phyloP scores from a whole-genome alignment of 495 filamentous ascomycete genomes.

The Astrothelium macrocarpum region DNA sequence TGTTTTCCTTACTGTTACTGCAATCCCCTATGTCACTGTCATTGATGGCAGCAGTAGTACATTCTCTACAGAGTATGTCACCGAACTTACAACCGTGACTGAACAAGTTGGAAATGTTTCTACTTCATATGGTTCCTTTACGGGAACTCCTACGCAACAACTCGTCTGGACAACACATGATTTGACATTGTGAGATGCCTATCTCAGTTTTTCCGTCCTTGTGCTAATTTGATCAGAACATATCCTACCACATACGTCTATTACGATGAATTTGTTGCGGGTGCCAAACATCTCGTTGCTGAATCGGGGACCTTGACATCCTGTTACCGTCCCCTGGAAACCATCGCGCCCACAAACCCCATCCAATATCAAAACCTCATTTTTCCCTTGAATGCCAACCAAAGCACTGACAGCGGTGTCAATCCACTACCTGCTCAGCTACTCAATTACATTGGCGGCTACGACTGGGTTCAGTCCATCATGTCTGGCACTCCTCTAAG shows the following conservation, averaged over 20 bases:
- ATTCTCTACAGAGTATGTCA: neutral
- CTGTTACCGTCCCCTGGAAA: neutral
- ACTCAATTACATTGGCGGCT: neutral
- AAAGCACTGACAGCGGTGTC: neutral
- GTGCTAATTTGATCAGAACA: neutral
- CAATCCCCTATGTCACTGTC: neutral
- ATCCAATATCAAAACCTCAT: neutral
- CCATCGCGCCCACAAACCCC: neutral
- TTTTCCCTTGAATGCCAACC: neutral
- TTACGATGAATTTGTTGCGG: neutral
- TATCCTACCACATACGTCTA: neutral
- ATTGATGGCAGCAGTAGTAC: neutral
- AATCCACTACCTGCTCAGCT: neutral
- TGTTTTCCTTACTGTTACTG: neutral
- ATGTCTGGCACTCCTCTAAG: neutral
- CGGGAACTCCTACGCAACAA: neutral
- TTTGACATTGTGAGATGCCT: neutral
- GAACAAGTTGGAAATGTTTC: slow-evolving; percentile 1
- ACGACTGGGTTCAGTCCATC: neutral
- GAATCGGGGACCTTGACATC: neutral
- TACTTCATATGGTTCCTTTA: neutral
- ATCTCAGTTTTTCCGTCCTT: neutral
- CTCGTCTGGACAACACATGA: neutral
- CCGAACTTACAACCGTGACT: neutral
- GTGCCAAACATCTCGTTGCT: neutral